A percentile compares a stretch with the other conserved stretches of the same genome.
Evolutionary conservation across 345 rosid species (phyloP).

Genomic region (Salix dunnii): DNA sequence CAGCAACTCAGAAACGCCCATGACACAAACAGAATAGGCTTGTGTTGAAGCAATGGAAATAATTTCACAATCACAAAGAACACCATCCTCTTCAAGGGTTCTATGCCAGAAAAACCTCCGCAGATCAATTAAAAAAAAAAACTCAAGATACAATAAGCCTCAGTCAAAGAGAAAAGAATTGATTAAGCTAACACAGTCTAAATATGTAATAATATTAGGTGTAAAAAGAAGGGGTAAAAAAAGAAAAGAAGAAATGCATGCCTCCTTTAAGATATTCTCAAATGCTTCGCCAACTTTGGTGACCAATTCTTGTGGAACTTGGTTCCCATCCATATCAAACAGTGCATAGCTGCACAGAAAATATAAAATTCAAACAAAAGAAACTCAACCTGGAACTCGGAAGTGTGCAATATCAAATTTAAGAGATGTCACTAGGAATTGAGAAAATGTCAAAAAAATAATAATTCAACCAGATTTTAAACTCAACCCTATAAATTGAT

Average conservation of each 20-base stretch:
- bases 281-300: conserved; percentile 66
- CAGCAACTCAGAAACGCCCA: conserved; percentile 12
- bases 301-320: conserved; percentile 81
- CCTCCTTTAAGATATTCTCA: conserved; percentile 80
- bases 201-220: not conserved
- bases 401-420: not conserved
- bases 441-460: not conserved
- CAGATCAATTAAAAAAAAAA: not conserved
- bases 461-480: not conserved
- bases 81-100: not conserved
- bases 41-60: not conserved
- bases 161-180: not conserved
- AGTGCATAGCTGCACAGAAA: conserved; percentile 58
- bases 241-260: conserved; percentile 18
- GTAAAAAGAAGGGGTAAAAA: not conserved
- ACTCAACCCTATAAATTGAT: not conserved
- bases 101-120: not conserved
- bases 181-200: not conserved
- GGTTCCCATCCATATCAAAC: conserved; percentile 78
- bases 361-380: not conserved
- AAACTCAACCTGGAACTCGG: not conserved
- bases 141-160: not conserved
- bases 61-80: not conserved
- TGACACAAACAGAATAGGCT: conserved; percentile 2
- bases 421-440: not conserved